Percentiles rank a stretch among this genome's conserved stretches.
phyloP scores from a whole-genome alignment of 352 stramenopile genomes.

The Pilasporangium apinafurcum region DNA sequence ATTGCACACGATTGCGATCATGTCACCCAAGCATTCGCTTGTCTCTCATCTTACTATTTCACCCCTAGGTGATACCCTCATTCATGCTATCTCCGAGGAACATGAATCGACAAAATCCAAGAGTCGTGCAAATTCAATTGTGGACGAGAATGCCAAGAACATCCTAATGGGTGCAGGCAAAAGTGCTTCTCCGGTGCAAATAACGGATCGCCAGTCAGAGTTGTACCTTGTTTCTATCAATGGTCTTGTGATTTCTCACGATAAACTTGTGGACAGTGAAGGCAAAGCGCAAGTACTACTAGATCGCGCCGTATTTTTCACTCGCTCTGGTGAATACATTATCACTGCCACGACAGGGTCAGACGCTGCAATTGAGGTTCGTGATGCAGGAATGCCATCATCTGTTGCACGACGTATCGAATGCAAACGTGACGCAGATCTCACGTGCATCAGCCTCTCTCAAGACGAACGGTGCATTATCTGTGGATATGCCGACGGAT shows the following conservation, averaged over 20 bases:
- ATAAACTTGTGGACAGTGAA: slow-evolving; percentile 29
- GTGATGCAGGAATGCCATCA: slow-evolving; percentile 46
- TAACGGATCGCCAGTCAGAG: slow-evolving; percentile 49
- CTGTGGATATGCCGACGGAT: slow-evolving; percentile 74
- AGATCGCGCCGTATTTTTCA: slow-evolving; percentile 67
- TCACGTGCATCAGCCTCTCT: slow-evolving; percentile 70
- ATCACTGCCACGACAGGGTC: slow-evolving; percentile 51
- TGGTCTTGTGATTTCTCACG: slow-evolving; percentile 60
- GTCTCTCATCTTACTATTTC: slow-evolving; percentile 77
- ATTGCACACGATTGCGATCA: slow-evolving; percentile 66
- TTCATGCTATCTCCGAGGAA: slow-evolving; percentile 63
- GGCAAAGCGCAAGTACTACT: slow-evolving; percentile 50
- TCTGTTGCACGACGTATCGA: slow-evolving; percentile 72
- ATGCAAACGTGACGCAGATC: slow-evolving; percentile 52
- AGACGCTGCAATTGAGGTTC: slow-evolving; percentile 74
- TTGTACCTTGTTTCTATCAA: slow-evolving; percentile 83
- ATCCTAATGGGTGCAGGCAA: slow-evolving; percentile 4
- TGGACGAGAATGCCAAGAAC: slow-evolving; percentile 3
- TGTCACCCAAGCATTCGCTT: slow-evolving; percentile 34
- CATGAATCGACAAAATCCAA: slow-evolving; percentile 8
- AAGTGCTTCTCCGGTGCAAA: slow-evolving; percentile 6
- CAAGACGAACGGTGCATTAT: slow-evolving; percentile 80
- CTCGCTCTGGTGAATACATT: slow-evolving; percentile 71
- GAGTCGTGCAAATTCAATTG: background rate
- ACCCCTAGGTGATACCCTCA: slow-evolving; percentile 56